Evolutionary conservation across 1,284 basidiomycete species (phyloP), one percentile per base, ranked within the genome.

Genomic region (Sutorius eximius): DNA sequence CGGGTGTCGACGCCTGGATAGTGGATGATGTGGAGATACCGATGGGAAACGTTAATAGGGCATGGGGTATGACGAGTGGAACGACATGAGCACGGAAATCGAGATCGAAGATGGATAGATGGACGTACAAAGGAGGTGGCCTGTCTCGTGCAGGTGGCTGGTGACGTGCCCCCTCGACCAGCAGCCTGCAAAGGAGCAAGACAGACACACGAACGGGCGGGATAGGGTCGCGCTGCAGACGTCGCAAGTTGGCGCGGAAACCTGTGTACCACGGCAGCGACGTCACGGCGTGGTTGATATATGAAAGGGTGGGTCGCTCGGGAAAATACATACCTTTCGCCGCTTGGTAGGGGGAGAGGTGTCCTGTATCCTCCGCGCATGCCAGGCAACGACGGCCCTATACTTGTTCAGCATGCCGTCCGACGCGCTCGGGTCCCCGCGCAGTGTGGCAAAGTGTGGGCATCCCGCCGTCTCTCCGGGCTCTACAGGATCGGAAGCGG

Each of bases 171-270:
- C 77, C 47, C 73, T 75, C 18, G 67, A 60, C 89, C 86, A 89
- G 63, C 92, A 95, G 8, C 88, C 91, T 27, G 83, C 77, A 64
- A 80, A 89, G 5, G 82, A 66, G 66, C 92, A 95, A n/a, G 87
- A 82, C 11, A 94, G 73, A 63, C 92, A 95, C 9, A 83, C 84
- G 68, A 89, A 87, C 1, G 91, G 90, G n/a, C 89, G 77, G 3
- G 82, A 73, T 20, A 92, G 74, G 0, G 83, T 65, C 0, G 78
- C 55, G 5, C 75, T 68, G 65, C 92, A 95, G 9, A 76, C 78
- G 11, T 79, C 79, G 66, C 92, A 94, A 8, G 77, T 71, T 10
- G 91, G 89, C 24, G 75, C 63, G 0, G 76, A 59, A 20, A 76
- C 60, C 77, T 77, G 41, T 0, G 32, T 34, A 29, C 32, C 16